Conservation (phyloP, 208 protist species). For the Leptomonas pyrrhocoris region DNA sequence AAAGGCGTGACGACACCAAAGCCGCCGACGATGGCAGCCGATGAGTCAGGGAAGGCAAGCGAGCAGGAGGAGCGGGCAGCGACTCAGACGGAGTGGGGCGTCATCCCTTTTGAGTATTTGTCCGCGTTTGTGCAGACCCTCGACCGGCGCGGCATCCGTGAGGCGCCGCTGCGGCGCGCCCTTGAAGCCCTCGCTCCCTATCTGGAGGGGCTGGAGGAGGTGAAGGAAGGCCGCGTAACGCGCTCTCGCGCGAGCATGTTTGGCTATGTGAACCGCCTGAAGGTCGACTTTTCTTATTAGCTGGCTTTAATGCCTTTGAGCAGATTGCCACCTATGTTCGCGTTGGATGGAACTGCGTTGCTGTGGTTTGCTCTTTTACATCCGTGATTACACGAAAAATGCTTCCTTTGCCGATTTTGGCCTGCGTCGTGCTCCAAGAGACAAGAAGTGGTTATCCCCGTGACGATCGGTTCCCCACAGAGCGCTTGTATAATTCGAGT, state of each 20-base stretch:
- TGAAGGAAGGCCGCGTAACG: conserved; percentile 52
- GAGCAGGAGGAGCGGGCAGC: conserved; percentile 6
- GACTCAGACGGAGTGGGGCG: conserved; percentile 63
- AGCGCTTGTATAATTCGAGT: no score
- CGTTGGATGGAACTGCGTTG: not conserved
- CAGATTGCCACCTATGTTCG: not conserved
- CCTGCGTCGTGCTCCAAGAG: no score
- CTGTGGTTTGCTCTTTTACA: no score
- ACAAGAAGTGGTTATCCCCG: no score
- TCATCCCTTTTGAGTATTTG: conserved; percentile 65
- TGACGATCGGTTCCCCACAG: no score
- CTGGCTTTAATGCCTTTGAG: not conserved
- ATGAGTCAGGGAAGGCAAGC: not conserved
- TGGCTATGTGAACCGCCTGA: conserved; percentile 84
- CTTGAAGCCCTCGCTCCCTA: conserved; percentile 64
- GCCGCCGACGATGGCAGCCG: not conserved
- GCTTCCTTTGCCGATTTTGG: no score
- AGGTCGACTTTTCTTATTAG: conserved; percentile 39
- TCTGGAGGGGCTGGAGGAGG: conserved; percentile 40
- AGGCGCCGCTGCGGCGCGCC: conserved; percentile 54
- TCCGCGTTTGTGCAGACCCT: conserved; percentile 58
- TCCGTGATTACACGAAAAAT: no score
- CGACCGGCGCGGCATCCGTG: conserved; percentile 66
- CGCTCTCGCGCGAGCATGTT: conserved; percentile 69
- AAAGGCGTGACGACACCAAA: not conserved